Evolutionary conservation across 73 alveolate genomes (phyloP), one percentile per base, ranked within the genome.

Genomic region (Paramecium octaurelia): DNA sequence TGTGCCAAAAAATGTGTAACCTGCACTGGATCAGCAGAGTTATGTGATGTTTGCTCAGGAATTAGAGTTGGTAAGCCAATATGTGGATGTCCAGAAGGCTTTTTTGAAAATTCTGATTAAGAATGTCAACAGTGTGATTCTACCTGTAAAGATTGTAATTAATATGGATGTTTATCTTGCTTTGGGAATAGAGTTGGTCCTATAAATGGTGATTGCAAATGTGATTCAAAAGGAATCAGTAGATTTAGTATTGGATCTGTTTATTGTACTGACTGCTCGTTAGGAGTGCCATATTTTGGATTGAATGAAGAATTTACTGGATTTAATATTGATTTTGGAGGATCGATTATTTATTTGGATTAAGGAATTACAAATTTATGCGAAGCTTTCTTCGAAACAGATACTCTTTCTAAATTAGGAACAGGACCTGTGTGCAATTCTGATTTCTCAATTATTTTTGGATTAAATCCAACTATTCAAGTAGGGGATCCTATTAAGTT

Each of bases 121-220:
- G 87, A 73, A 16, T 73, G 87, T 36, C n/a, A 73, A 40, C 18
- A 73, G n/a, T 73, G 87, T 35, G 59, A 38, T 35, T 36, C 59
- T 5, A 36, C 87, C 2, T 73, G 87, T 38, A 36, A 35, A 1
- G 57, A 34, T 73, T 73, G 87, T 38, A 40, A 73, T 35, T 36
- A 73, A 73, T 36, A 73, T 35, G 87, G 87, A 29, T 73, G 87
- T 73, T 21, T 73, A 35, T 73, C 59, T 34, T 73, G 87, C 16
- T 35, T 43, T 35, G 87, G 60, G n/a, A 73, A 73, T 73, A 73
- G 87, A 35, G 10, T 73, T 0, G 87, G 87, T 16, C 87, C 87
- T 2, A 38, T 73, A n/a, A 38, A 36, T 73, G 87, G 87, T 2
- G 59, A 29, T 7, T 73, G 87, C 35, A 43, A 38, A 14, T 73